Conservation (phyloP, 2,329 filamentous ascomycete genomes). For the Colletotrichum magnum region DNA sequence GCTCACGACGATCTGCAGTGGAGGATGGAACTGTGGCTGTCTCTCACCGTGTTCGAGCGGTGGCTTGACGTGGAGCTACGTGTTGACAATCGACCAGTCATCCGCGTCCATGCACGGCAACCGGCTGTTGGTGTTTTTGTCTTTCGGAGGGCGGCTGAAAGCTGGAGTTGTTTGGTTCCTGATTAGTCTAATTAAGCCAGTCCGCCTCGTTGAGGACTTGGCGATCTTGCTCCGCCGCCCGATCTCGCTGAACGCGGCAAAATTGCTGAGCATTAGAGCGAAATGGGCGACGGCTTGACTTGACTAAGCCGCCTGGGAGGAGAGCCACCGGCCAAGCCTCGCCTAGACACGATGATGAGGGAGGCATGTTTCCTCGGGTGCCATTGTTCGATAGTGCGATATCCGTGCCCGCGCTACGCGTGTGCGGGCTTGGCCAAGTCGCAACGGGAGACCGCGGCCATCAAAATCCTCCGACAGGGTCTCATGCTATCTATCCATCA, state of each 20-base stretch:
- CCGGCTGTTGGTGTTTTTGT: neutral
- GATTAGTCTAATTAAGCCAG: neutral
- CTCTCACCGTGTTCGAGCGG: slow-evolving; percentile 5
- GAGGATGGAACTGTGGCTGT: neutral
- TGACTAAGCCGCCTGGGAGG: neutral
- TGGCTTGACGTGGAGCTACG: slow-evolving; percentile 34
- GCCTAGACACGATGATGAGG: slow-evolving; percentile 1
- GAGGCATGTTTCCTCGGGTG: neutral
- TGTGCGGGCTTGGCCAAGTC: neutral
- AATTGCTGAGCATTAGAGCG: too few relatives aligned
- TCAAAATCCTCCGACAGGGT: slow-evolving; percentile 26
- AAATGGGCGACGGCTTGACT: too few relatives aligned
- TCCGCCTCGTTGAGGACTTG: slow-evolving; percentile 2
- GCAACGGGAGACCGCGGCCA: neutral
- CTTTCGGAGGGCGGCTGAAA: neutral
- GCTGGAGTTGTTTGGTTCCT: too few relatives aligned
- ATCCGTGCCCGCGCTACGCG: slow-evolving; percentile 23
- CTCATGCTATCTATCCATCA: neutral
- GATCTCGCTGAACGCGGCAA: slow-evolving; percentile 12
- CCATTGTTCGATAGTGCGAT: slow-evolving; percentile 31
- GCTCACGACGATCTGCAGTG: neutral
- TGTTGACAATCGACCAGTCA: slow-evolving; percentile 18
- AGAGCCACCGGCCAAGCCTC: neutral
- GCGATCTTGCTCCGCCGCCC: neutral
- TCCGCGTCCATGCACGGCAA: neutral